Conservation (phyloP, 2,329 filamentous ascomycete species). For the Talaromyces rugulosus region DNA sequence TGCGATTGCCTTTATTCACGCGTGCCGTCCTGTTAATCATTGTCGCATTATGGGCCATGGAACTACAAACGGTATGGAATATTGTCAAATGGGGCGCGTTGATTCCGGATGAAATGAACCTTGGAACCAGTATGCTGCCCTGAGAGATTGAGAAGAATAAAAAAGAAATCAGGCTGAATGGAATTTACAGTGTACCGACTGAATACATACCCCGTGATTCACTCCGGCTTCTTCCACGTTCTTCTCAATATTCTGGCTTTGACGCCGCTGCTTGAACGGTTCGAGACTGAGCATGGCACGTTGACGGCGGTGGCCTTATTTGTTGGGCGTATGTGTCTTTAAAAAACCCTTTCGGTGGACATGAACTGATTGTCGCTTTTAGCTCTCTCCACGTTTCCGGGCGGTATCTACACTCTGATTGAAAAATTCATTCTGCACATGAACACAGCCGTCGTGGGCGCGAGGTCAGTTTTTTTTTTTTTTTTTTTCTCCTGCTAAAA, state of each 20-base stretch:
- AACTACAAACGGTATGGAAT: slow-evolving; percentile 67
- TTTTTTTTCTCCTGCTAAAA: background rate
- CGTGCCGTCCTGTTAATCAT: slow-evolving; percentile 65
- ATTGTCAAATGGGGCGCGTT: slow-evolving; percentile 73
- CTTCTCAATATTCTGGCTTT: slow-evolving; percentile 75
- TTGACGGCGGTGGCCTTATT: slow-evolving; percentile 83
- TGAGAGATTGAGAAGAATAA: background rate
- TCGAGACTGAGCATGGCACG: slow-evolving; percentile 89
- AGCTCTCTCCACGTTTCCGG: slow-evolving; percentile 79
- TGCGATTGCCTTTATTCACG: slow-evolving; percentile 85
- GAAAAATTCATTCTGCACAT: slow-evolving; percentile 68
- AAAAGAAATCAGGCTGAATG: background rate
- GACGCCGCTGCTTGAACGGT: slow-evolving; percentile 84
- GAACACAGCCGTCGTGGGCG: slow-evolving; percentile 73
- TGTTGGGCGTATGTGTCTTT: slow-evolving; percentile 69
- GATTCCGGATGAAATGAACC: slow-evolving; percentile 68
- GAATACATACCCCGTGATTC: slow-evolving; percentile 87
- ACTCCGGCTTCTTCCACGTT: slow-evolving; percentile 74
- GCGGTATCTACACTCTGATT: slow-evolving; percentile 71
- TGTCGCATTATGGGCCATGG: slow-evolving; percentile 63
- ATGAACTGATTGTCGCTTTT: slow-evolving; percentile 7
- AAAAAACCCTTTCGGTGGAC: background rate
- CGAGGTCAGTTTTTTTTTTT: slow-evolving; percentile 57
- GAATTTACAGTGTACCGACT: slow-evolving; percentile 71
- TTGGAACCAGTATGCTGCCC: slow-evolving; percentile 61